Evolutionary conservation across 331 rosid species (phyloP), one percentile per base, ranked within the genome.

Genomic region (Saraca asoca): DNA sequence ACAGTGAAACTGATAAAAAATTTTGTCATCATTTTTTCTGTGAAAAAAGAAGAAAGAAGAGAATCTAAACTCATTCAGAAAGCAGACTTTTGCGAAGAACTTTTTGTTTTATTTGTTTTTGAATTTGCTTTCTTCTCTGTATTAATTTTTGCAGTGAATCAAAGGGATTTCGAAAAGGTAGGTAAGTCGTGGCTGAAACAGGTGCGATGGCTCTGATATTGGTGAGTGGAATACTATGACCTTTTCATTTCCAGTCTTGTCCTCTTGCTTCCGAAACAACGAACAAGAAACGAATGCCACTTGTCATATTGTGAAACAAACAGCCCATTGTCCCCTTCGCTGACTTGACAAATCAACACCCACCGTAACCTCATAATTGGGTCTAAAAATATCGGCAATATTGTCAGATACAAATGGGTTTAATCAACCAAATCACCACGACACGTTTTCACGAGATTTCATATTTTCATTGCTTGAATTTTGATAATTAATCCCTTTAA

Each of bases 221-320:
- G 43, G 15, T 7, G 37, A 41, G 29, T 20, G 54, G 38, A 63
- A 51, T 64, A 59, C 49, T 74, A 51, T 0, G 64, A 68, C 43
- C 2, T 11, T 18, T 11, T 34, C 16, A 1, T 41, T 13, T 12
- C 5, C 7, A 41, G 62, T 31, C 48, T 41, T 45, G 43, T 67
- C 38, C 53, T 60, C 41, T 60, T 66, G 81, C 66, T 35, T 66
- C 75, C 42, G 39, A 64, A 63, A 72, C 71, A 64, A 33, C 62
- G 70, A 72, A 72, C 76, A 16, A 33, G 16, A 52, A 49, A 62
- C 64, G 9, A 17, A 24, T 35, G 14, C 56, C 34, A 64, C 37
- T 56, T 56, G 11, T 34, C 10, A 14, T 12, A 14, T 48, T 20
- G 35, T 6, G n/a, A 35, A 62, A 16, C 42, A 17, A 6, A 55